Percentiles rank a stretch among this genome's conserved stretches.
phyloP scores from a whole-genome alignment of 495 filamentous ascomycete species.

The Bacidia rubella region DNA sequence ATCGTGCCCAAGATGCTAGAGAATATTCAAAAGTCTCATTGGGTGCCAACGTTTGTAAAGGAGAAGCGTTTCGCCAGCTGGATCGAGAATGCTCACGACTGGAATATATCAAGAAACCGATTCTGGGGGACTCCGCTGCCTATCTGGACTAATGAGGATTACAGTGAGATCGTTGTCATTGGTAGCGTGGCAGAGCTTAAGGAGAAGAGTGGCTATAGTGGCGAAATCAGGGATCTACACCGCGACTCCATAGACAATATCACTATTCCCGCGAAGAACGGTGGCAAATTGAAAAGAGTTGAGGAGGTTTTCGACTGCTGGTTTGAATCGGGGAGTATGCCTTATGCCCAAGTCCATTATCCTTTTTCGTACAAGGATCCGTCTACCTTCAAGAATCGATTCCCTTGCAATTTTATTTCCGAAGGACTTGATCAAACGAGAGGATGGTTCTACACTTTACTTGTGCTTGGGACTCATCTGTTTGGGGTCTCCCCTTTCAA shows the following conservation, averaged over 20 bases:
- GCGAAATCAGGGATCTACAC: constrained; percentile 81
- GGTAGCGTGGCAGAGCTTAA: constrained; percentile 80
- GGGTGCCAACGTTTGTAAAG: constrained; percentile 88
- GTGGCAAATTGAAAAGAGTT: constrained; percentile 66
- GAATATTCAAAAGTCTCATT: constrained; percentile 82
- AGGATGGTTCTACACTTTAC: constrained; percentile 95
- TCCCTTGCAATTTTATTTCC: constrained; percentile 94
- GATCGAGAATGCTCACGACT: constrained; percentile 87
- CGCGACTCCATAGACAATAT: constrained; percentile 92
- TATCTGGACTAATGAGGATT: constrained; percentile 81
- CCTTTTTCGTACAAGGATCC: constrained; percentile 84
- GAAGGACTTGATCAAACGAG: constrained; percentile 91
- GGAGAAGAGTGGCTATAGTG: constrained; percentile 69
- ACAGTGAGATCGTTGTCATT: constrained; percentile 74
- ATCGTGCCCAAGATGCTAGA: constrained; percentile 83
- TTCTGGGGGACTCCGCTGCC: constrained; percentile 97
- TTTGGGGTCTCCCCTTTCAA: constrained; percentile 85
- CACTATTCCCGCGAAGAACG: constrained; percentile 85
- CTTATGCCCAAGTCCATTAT: constrained; percentile 85
- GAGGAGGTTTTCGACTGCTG: constrained; percentile 97
- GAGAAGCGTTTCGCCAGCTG: constrained; percentile 79
- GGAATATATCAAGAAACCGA: constrained; percentile 90
- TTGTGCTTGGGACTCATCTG: constrained; percentile 80
- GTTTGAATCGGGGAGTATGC: constrained; percentile 93
- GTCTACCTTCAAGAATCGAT: constrained; percentile 52